Base-by-base conservation (phyloP, 2,329 filamentous ascomycete genomes). In the Fusarium austroafricanum region DNA sequence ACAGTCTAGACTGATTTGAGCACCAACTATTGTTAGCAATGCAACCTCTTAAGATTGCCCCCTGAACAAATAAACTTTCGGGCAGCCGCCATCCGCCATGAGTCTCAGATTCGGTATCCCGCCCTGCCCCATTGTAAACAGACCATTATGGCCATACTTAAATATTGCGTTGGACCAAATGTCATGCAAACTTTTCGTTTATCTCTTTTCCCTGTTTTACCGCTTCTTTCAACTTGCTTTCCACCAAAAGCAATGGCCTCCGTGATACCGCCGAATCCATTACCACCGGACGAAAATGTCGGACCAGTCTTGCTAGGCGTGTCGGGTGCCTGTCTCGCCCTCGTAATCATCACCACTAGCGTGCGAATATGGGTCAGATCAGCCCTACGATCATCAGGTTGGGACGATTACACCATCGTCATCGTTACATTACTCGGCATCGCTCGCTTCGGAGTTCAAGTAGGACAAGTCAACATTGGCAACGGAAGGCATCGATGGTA, bases 401-500 rank as follows among this genome's bases (percentile, higher is more conserved):
- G 75, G 77, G 80, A 82, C 66, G 80, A 82, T 64, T 77, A 77
- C 42, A 75, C 75, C 21, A 80, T 80, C 44, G 39, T 65, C n/a
- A 21, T 74, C 10, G 76, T 74, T 9, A 71, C 75, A 6, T 9
- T 75, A 10, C 69, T 80, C 5, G 74, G 73, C 35, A 69, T 76
- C 39, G 60, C 72, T 9, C 76, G 79, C 21, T 78, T 75, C 35
- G 73, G 50, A 12, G 66, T 79, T 11, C 78, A 80, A 52, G 75
- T 78, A 14, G 76, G 67, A 3, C 76, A 78, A 31, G 73, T 76
- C 0, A 64, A 62, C 10, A 67, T 76, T 31, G 80, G 80, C 7
- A 81, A 82, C 54, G 80, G 80, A 2, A 70, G 78, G 21, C 80
- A 82, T 54, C 72, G 77, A 40, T 75, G 73, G 68, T 81, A 75